A percentile compares a stretch with the other conserved stretches of the same genome.
Evolutionary conservation across 495 filamentous ascomycete species (phyloP).

Genomic region (Lepidopterella palustris): DNA sequence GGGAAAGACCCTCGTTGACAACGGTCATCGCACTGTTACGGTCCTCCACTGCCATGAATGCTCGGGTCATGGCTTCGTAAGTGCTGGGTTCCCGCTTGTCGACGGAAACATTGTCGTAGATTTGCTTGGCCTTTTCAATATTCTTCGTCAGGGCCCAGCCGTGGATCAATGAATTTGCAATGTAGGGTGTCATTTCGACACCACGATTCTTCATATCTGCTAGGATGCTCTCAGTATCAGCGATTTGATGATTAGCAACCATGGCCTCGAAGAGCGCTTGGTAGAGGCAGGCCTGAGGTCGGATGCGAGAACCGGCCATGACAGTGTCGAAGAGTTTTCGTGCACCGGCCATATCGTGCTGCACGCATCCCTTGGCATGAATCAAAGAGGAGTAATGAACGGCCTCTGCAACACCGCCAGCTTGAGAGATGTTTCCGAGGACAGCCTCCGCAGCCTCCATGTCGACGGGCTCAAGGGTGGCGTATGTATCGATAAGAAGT

Average conservation of each 20-base stretch:
- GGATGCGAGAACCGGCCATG: slow-evolving; percentile 55
- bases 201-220: slow-evolving; percentile 61
- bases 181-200: slow-evolving; percentile 90
- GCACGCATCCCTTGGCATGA: slow-evolving; percentile 90
- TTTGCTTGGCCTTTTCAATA: slow-evolving; percentile 66
- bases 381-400: slow-evolving; percentile 94
- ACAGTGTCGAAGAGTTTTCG: slow-evolving; percentile 75
- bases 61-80: slow-evolving; percentile 98
- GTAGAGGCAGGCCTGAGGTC: slow-evolving; percentile 78
- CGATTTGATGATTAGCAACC: slow-evolving; percentile 85
- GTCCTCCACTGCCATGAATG: slow-evolving; percentile 78
- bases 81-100: slow-evolving; percentile 89
- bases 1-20: slow-evolving; percentile 82
- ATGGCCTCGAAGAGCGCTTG: slow-evolving; percentile 93
- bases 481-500: slow-evolving; percentile 91
- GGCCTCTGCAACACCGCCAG: slow-evolving; percentile 73
- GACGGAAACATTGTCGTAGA: slow-evolving; percentile 68
- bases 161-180: slow-evolving; percentile 98
- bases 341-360: slow-evolving; percentile 82
- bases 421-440: slow-evolving; percentile 66
- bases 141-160: slow-evolving; percentile 86
- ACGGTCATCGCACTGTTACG: slow-evolving; percentile 63
- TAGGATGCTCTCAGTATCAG: slow-evolving; percentile 63
- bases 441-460: slow-evolving; percentile 85
- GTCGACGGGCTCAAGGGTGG: slow-evolving; percentile 86